These are phyloP conservation scores for Thymus mandschuricus DNA, from an alignment of 257 asterid genomes.

Conservation along the genomic window DNA sequence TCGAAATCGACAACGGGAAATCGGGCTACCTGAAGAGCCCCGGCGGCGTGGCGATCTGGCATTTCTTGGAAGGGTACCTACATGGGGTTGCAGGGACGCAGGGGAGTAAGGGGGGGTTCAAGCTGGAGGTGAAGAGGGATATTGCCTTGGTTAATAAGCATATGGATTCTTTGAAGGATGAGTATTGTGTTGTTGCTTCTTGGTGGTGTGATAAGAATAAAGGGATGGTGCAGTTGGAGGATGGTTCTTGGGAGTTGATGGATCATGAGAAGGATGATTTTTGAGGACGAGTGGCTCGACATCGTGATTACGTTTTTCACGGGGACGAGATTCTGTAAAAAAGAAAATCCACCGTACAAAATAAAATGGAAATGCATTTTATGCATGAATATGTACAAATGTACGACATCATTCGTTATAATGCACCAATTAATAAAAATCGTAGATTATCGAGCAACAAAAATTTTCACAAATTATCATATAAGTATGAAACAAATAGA, in stretches of 20 bases:
- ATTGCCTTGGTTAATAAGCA: slow-evolving; percentile 61
- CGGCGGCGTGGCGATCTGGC: slow-evolving; percentile 50
- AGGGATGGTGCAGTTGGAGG: slow-evolving; percentile 80
- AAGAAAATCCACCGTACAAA: too few relatives aligned
- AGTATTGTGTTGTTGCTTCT: slow-evolving; percentile 51
- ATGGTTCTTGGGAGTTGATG: slow-evolving; percentile 74
- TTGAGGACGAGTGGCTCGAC: neutral
- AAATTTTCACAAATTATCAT: too few relatives aligned
- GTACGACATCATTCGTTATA: too few relatives aligned
- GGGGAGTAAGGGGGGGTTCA: slow-evolving; percentile 57
- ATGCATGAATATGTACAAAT: too few relatives aligned
- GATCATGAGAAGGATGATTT: slow-evolving; percentile 53
- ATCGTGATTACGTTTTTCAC: too few relatives aligned
- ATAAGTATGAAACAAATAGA: neutral
- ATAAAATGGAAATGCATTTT: too few relatives aligned
- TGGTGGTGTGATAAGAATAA: slow-evolving; percentile 74
- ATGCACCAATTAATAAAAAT: too few relatives aligned
- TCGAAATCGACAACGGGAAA: slow-evolving; percentile 53
- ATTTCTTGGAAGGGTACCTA: slow-evolving; percentile 64
- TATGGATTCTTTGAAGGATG: slow-evolving; percentile 55
- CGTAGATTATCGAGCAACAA: too few relatives aligned
- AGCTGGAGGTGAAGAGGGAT: slow-evolving; percentile 56
- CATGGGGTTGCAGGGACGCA: slow-evolving; percentile 84
- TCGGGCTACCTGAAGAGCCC: slow-evolving; percentile 63
- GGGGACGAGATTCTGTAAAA: too few relatives aligned